These are phyloP conservation scores for Diplotaxis tenuifolia DNA, from an alignment of 345 rosid genomes.

Conservation along the genomic window DNA sequence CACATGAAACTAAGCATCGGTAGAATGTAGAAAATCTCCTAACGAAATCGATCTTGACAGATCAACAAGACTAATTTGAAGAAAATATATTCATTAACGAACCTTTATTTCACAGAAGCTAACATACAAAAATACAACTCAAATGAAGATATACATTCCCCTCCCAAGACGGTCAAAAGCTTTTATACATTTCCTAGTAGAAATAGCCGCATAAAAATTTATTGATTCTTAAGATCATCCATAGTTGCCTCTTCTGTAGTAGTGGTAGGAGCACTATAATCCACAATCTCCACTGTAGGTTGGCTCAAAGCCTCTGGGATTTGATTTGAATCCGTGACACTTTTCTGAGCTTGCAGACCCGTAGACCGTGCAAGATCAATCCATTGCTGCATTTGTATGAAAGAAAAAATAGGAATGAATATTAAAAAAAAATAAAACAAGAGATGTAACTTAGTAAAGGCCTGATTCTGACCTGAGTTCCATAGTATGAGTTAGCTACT, in stretches of 20 bases:
- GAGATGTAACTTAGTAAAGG: slow-evolving; percentile 6
- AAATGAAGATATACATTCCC: slow-evolving; percentile 15
- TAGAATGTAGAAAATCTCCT: neutral
- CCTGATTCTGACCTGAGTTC: slow-evolving; percentile 74
- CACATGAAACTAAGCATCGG: neutral
- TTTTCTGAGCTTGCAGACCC: slow-evolving; percentile 70
- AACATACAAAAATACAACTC: slow-evolving; percentile 22
- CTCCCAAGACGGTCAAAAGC: slow-evolving; percentile 15
- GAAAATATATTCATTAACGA: neutral
- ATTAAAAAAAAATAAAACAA: neutral
- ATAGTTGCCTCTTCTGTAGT: slow-evolving; percentile 51
- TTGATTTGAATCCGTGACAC: slow-evolving; percentile 39
- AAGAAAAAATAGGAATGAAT: neutral
- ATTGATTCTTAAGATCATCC: slow-evolving; percentile 61
- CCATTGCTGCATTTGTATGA: slow-evolving; percentile 74
- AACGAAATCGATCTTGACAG: neutral
- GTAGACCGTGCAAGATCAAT: slow-evolving; percentile 83
- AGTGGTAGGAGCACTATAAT: slow-evolving; percentile 32
- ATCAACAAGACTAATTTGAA: slow-evolving; percentile 2
- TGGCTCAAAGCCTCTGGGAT: slow-evolving; percentile 43
- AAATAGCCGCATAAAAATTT: slow-evolving; percentile 36
- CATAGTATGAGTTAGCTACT: slow-evolving; percentile 83
- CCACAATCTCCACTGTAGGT: slow-evolving; percentile 38
- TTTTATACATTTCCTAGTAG: slow-evolving; percentile 11
- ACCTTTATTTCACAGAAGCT: slow-evolving; percentile 21